Base-by-base conservation (phyloP, 2,329 filamentous ascomycete species). In the Dactylonectria estremocensis region DNA sequence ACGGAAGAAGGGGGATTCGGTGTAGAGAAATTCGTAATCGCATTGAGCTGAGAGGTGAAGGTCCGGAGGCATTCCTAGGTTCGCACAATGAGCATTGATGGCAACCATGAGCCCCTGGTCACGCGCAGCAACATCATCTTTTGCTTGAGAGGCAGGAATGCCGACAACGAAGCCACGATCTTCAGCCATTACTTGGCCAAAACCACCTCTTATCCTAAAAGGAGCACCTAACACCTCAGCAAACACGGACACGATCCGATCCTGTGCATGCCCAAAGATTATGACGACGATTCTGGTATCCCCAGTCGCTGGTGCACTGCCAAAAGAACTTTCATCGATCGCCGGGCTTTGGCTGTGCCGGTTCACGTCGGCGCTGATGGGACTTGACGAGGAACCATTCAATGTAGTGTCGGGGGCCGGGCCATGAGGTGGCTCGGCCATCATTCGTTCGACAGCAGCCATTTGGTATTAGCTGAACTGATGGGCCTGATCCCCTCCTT, bases 11-110 rank as follows among this genome's bases (percentile, higher is more conserved):
- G 91, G 88, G 9, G 87, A 86, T 69, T 91, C 88, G 3, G 92
- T 93, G 82, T 96, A 97, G 20, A 97, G 86, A 73, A 95, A 96
- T 79, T 97, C 94, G 81, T 95, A 96, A 81, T 96, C 93, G 82
- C 92, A 95, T 64, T 87, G 81, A 28, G 88, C 84, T 16, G 91
- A 94, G 24, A 95, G 86, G 52, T 85, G 79, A 45, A 87, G 79
- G 72, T 93, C 90, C n/a, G 91, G 90, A 18, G 90, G 89, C 83
- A 91, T 92, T 33, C 90, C 90, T 62, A 90, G 85, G 74, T 91
- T 90, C 69, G 94, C 89, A 77, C 91, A 93, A 78, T 95, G 92
- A 24, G 92, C 90, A 78, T 95, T 92, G 77, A 96, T 92, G 64
- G 91, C 83, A 54, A 94, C 87, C 50, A 93, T 84, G 37, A 90